Base-by-base conservation (phyloP, 1,284 basidiomycete species). In the Agroathelia rolfsii region DNA sequence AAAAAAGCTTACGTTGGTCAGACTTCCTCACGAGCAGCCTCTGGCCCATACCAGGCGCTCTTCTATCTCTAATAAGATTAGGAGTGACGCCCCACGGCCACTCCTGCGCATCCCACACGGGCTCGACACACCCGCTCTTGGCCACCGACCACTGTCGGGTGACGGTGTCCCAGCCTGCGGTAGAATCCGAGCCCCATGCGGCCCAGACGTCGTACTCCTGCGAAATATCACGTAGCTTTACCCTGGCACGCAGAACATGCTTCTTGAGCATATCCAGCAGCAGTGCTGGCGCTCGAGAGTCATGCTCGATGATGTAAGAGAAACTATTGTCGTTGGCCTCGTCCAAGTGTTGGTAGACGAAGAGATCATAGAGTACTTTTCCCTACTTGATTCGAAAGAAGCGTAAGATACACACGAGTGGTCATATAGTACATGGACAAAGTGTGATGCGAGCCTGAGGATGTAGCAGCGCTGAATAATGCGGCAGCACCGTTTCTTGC, bases 201-300 rank as follows among this genome's bases (percentile, higher is more conserved):
- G 79, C 71, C 75, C 83, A 90, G 3, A 88, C 70, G 43, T 81
- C 73, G 59, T 76, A 90, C 42, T 84, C 68, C 3, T 74, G 65
- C 1, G 77, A 73, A 1, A 81, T 80, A 49, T 90, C 81, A 30
- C 71, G 66, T 24, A 97, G 59, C 50, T 78, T 81, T 22, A 97
- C 87, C 55, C 92, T 95, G 17, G 87, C 79, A 4, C 94, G 77
- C 2, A 99, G 69, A 36, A 94, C 73, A 58, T 89, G 90, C 5
- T 84, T 81, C 46, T 85, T 88, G 40, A 95, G 64, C 43, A 81
- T 62, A 14, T 69, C 53, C 13, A 78, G 51, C 22, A 94, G 59
- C n/a, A n/a, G n/a, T 0, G 76, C 56, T 0, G 69, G 66, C 11
- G 72, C 69, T 24, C 64, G 62, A 1, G 68, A 58, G 53, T 81